Evolutionary conservation across 306 rosid genomes (phyloP).

Genomic region (Arachis stenosperma): DNA sequence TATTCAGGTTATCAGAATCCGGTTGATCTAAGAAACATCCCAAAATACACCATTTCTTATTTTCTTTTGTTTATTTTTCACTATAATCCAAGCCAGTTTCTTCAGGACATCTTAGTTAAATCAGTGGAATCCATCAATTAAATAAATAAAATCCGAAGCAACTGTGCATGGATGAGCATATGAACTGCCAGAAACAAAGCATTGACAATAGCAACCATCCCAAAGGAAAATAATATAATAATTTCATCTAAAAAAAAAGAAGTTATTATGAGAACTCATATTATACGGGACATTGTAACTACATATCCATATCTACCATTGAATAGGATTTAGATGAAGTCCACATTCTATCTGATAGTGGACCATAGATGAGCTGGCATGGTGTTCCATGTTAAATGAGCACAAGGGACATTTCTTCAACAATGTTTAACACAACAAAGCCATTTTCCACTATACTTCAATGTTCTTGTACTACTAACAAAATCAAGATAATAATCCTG

Average conservation of each 20-base stretch:
- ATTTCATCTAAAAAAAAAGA: constrained; percentile 2
- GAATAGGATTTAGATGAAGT: no score
- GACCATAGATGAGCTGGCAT: no score
- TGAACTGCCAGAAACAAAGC: constrained; percentile 19
- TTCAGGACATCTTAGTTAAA: neutral
- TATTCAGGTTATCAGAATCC: neutral
- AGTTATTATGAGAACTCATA: no score
- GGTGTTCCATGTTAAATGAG: no score
- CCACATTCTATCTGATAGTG: no score
- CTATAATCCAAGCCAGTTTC: neutral
- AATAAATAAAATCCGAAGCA: neutral
- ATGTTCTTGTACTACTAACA: neutral
- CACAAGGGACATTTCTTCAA: no score
- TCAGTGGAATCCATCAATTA: neutral
- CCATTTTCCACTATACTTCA: neutral
- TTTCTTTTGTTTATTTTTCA: no score
- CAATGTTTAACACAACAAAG: neutral
- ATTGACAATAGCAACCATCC: neutral
- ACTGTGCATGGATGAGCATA: constrained; percentile 10
- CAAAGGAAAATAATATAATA: constrained; percentile 30
- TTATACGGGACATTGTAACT: no score
- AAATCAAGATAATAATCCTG: neutral
- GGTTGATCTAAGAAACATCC: neutral
- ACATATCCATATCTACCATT: no score
- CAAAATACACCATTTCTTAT: neutral